Base-by-base conservation (phyloP, 2,329 filamentous ascomycete species). In the Aspergillus glaucus region DNA sequence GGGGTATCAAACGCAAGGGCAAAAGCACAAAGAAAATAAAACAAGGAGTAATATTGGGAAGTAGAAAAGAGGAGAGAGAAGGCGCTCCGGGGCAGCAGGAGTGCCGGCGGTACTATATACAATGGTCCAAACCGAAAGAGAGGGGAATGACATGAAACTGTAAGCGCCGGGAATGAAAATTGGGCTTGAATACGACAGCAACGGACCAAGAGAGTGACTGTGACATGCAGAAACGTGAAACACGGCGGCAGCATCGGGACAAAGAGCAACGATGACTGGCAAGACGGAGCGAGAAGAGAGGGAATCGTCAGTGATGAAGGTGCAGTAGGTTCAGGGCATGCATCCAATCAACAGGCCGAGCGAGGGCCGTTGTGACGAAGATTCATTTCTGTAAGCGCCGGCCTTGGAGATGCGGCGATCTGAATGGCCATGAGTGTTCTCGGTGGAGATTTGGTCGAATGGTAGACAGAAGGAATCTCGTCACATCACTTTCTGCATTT, bases 171-270 rank as follows among this genome's bases (percentile, higher is more conserved):
- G 32, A 50, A 19, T 21, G 44, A 44, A 45, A 30, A 42, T 37
- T 34, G 21, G 22, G 37, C 34, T 15, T 46, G 41, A 48, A 45
- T 36, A 34, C 14, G 22, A 40, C 19, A 40, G 37, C 7, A n/a
- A 44, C n/a, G 39, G 17, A 24, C 28, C 22, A 6, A 22, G 34
- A 42, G 28, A 48, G 28, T 22, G 22, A 43, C 49, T 30, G 49
- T 53, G 47, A 45, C 42, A 43, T 53, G 55, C 50, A 54, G 49
- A 47, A 52, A 53, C 45, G 44, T 57, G 50, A 55, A 57, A 55
- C 53, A 42, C 49, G 48, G 55, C 44, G 49, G 47, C 39, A 51
- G 48, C 47, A 43, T 43, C 41, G 26, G 41, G 43, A 24, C 34
- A 40, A 36, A 44, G 39, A 22, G 12, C n/a, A 32, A 48, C 10